Evolutionary conservation across 306 rosid genomes (phyloP).

Genomic region (Abrus pulchellus): DNA sequence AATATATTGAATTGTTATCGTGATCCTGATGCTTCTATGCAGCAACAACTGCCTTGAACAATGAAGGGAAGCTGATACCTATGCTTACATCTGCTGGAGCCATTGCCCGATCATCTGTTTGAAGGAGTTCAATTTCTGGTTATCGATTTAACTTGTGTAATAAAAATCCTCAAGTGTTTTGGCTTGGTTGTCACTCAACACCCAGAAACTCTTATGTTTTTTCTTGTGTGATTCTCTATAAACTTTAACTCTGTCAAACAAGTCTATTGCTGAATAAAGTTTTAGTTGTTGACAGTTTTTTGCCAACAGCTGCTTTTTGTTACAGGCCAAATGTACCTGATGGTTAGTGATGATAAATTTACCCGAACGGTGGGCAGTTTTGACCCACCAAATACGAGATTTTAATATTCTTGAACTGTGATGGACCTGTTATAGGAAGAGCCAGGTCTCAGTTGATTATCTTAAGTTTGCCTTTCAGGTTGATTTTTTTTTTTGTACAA

Average conservation of each 20-base stretch:
- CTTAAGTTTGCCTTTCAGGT: neutral
- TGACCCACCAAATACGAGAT: neutral
- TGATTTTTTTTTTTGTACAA: neutral
- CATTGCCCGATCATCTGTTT: slow-evolving; percentile 53
- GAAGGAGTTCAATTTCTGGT: slow-evolving; percentile 25
- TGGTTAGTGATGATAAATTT: neutral
- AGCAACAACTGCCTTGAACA: slow-evolving; percentile 69
- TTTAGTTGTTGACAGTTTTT: slow-evolving; percentile 2
- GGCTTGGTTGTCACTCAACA: neutral
- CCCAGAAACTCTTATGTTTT: neutral
- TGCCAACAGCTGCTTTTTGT: neutral
- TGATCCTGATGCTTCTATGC: slow-evolving; percentile 45
- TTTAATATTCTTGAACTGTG: neutral
- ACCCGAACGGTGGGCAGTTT: no score
- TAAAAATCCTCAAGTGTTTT: slow-evolving; percentile 18
- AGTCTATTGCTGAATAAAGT: slow-evolving; percentile 4
- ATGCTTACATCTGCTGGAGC: slow-evolving; percentile 79
- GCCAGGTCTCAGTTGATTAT: neutral
- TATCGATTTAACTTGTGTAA: slow-evolving; percentile 32
- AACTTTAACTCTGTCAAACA: slow-evolving; percentile 4
- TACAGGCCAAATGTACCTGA: neutral
- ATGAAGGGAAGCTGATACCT: slow-evolving; percentile 75
- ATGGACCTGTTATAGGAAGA: neutral
- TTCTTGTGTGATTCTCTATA: slow-evolving; percentile 14
- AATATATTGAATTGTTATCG: slow-evolving; percentile 2